Percentiles rank a stretch among this genome's conserved stretches.
Conservation (phyloP, 306 rosid genomes). For the Abrus pulchellus region DNA sequence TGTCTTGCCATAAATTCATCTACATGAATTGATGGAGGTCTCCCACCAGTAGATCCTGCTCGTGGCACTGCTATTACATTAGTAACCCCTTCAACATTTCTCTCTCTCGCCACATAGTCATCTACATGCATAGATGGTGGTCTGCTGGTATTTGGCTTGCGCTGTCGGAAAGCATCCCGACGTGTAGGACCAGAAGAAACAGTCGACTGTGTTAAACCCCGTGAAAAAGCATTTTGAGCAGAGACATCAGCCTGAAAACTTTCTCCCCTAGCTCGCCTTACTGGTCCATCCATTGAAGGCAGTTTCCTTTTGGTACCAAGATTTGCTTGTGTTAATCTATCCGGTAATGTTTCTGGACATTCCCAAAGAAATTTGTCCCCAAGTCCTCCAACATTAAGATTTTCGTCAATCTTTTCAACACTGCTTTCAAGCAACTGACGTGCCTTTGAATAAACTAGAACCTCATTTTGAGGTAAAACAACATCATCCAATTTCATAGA, state of each 20-base stretch:
- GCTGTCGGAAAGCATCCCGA: conserved; percentile 94
- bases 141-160: conserved; percentile 98
- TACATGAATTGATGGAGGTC: conserved; percentile 98
- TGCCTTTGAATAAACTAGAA: conserved; percentile 59
- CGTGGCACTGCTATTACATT: conserved; percentile 87
- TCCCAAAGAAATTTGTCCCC: conserved; percentile 91
- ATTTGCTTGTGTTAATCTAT: conserved; percentile 71
- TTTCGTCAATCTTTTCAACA: conserved; percentile 71
- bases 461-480: conserved; percentile 58
- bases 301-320: conserved; percentile 74
- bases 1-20: conserved; percentile 99
- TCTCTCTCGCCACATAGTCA: conserved; percentile 97
- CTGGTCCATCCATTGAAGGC: conserved; percentile 72
- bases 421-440: conserved; percentile 63
- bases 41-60: conserved; percentile 90
- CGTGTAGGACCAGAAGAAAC: conserved; percentile 89
- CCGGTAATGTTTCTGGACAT: conserved; percentile 94
- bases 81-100: conserved; percentile 79
- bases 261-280: conserved; percentile 91
- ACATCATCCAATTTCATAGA: conserved; percentile 59
- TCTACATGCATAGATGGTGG: conserved; percentile 99
- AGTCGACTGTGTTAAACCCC: conserved; percentile 69
- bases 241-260: conserved; percentile 70
- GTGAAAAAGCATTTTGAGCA: conserved; percentile 69
- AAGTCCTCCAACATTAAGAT: conserved; percentile 67